phyloP scores from a whole-genome alignment of 805 yeast genomes.

The Danielozyma ontarioensis region DNA sequence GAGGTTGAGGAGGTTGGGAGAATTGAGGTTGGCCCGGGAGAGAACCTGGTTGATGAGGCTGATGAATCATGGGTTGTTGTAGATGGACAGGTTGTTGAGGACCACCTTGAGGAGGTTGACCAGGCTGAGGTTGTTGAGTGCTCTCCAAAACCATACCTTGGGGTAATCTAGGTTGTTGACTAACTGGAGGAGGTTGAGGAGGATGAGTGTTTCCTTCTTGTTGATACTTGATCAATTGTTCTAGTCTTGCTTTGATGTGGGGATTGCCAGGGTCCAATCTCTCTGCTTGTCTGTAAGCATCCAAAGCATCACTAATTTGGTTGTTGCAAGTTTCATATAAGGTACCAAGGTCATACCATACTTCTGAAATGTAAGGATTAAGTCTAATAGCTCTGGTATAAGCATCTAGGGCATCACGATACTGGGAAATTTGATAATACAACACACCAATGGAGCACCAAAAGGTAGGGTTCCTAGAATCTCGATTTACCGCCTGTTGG shows the following conservation, averaged over 20 bases:
- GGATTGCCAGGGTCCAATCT: conserved; percentile 91
- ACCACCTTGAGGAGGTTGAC: conserved; percentile 9
- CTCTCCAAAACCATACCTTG: conserved; percentile 59
- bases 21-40: neutral
- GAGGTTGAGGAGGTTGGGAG: neutral
- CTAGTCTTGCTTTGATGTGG: conserved; percentile 88
- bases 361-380: conserved; percentile 94
- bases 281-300: conserved; percentile 95
- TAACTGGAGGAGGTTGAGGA: conserved; percentile 63
- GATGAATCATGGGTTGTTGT: neutral
- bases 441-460: conserved; percentile 97
- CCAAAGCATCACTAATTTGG: conserved; percentile 90
- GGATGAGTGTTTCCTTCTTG: conserved; percentile 62
- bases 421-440: conserved; percentile 93
- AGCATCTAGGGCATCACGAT: conserved; percentile 95
- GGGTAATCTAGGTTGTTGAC: conserved; percentile 58
- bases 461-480: conserved; percentile 94
- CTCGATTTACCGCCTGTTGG: conserved; percentile 97
- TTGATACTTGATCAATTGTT: conserved; percentile 71
- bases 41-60: neutral
- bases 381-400: conserved; percentile 94
- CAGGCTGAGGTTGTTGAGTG: conserved; percentile 22
- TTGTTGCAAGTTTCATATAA: conserved; percentile 95
- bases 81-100: conserved; percentile 3
- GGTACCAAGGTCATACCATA: conserved; percentile 98